Evolutionary conservation across 2,329 filamentous ascomycete genomes (phyloP).

Genomic region (Cercospora sp.): DNA sequence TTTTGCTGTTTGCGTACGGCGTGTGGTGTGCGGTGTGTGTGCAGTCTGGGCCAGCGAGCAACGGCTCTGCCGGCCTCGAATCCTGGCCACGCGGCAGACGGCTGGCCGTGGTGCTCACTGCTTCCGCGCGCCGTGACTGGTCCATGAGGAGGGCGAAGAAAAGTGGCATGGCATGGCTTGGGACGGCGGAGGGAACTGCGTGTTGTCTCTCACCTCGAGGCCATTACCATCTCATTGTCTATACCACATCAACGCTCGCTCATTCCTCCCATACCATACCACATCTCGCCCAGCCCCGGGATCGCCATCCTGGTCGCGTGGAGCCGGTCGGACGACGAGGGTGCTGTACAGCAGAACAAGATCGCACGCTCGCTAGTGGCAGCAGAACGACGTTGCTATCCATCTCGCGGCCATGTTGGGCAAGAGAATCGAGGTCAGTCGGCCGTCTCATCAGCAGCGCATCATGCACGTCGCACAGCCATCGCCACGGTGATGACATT

Average conservation of each 20-base stretch:
- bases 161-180: not conserved
- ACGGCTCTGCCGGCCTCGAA: not conserved
- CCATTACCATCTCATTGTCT: not conserved
- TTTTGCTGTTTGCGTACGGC: too few species aligned
- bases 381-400: not conserved
- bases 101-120: not conserved
- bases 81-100: not conserved
- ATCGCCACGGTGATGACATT: not conserved
- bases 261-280: not conserved
- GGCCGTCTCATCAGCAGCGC: not conserved
- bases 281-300: not conserved
- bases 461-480: not conserved
- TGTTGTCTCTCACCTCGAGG: not conserved
- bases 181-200: not conserved
- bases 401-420: constrained; percentile 5
- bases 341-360: not conserved
- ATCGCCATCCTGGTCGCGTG: constrained; percentile 2
- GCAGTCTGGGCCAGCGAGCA: not conserved
- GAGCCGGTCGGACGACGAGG: not conserved
- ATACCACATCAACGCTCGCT: too few species aligned
- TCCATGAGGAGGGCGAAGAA: not conserved
- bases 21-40: not conserved
- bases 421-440: constrained; percentile 20
- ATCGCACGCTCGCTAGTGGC: not conserved
- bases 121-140: constrained; percentile 10